Conservation (phyloP, 164 flowering plant species). For the Chloranthus sessilifolius region DNA sequence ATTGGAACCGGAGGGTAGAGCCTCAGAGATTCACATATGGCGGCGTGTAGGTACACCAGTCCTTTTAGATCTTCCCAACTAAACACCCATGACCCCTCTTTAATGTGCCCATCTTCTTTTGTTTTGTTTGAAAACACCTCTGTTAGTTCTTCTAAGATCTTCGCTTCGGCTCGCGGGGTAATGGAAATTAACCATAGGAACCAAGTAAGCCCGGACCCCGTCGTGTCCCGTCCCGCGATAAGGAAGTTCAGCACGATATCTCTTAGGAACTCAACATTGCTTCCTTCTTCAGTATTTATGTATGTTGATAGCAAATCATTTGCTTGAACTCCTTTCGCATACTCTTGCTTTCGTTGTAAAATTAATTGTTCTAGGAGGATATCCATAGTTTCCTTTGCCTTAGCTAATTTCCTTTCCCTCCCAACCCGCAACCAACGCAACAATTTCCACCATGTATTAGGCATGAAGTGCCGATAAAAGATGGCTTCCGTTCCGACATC, state of each 20-base stretch:
- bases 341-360: neutral
- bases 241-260: slow-evolving; percentile 9
- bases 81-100: neutral
- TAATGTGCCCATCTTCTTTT: neutral
- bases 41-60: slow-evolving; percentile 7
- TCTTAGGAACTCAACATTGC: slow-evolving; percentile 4
- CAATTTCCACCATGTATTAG: slow-evolving; percentile 25
- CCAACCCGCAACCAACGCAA: slow-evolving; percentile 20
- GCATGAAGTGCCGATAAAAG: slow-evolving; percentile 17
- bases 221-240: slow-evolving; percentile 13
- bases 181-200: slow-evolving; percentile 30
- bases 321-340: neutral
- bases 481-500: slow-evolving; percentile 19
- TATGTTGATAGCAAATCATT: slow-evolving; percentile 16
- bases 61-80: neutral
- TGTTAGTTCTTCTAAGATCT: slow-evolving; percentile 24
- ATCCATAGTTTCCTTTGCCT: slow-evolving; percentile 6
- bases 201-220: slow-evolving; percentile 31
- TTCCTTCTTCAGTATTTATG: neutral
- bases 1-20: slow-evolving; percentile 41
- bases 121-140: neutral
- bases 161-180: slow-evolving; percentile 21
- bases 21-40: slow-evolving; percentile 35
- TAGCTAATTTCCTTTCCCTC: slow-evolving; percentile 6
- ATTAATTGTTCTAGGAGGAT: slow-evolving; percentile 1